These are phyloP conservation scores for Globisporangium echinulatum DNA, from an alignment of 352 stramenopile species.

Conservation along the genomic window DNA sequence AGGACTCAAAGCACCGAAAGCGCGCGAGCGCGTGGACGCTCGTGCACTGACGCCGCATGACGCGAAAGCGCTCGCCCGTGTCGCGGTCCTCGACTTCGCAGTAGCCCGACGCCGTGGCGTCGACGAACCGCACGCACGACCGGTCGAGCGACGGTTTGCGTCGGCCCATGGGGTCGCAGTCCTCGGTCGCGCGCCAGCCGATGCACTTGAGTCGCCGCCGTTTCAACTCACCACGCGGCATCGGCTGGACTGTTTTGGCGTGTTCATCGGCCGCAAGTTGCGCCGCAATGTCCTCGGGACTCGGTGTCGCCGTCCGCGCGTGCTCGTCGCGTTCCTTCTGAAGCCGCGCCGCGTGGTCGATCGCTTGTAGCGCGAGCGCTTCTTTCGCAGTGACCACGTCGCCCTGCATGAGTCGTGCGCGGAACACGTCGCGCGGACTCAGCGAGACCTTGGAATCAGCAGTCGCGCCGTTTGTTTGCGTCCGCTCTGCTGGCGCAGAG, in stretches of 20 bases:
- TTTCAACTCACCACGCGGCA: slow-evolving; percentile 14
- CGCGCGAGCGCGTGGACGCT: slow-evolving; percentile 9
- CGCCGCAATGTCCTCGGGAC: slow-evolving; percentile 15
- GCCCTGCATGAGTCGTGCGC: slow-evolving; percentile 6
- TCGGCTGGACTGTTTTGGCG: slow-evolving; percentile 18
- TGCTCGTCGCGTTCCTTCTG: slow-evolving; percentile 7
- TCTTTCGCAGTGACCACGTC: neutral
- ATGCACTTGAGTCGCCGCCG: slow-evolving; percentile 17
- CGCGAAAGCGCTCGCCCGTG: slow-evolving; percentile 15
- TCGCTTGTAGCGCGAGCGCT: neutral
- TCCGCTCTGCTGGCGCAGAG: neutral
- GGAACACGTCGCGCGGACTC: slow-evolving; percentile 5
- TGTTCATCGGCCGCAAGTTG: slow-evolving; percentile 18
- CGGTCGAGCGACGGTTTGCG: slow-evolving; percentile 14
- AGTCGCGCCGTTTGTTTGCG: neutral
- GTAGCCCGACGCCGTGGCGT: slow-evolving; percentile 17
- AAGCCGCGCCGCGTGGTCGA: slow-evolving; percentile 4
- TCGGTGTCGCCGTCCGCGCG: slow-evolving; percentile 1
- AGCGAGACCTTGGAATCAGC: slow-evolving; percentile 1
- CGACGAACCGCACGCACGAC: slow-evolving; percentile 15
- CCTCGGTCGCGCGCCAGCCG: slow-evolving; percentile 21
- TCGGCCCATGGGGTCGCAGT: slow-evolving; percentile 16
- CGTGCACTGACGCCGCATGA: slow-evolving; percentile 15
- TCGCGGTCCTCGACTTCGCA: slow-evolving; percentile 22
- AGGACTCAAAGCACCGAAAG: slow-evolving; percentile 19